These are phyloP conservation scores for Trichoderma sp. DNA, from an alignment of 2,329 filamentous ascomycete genomes.

Conservation along the genomic window DNA sequence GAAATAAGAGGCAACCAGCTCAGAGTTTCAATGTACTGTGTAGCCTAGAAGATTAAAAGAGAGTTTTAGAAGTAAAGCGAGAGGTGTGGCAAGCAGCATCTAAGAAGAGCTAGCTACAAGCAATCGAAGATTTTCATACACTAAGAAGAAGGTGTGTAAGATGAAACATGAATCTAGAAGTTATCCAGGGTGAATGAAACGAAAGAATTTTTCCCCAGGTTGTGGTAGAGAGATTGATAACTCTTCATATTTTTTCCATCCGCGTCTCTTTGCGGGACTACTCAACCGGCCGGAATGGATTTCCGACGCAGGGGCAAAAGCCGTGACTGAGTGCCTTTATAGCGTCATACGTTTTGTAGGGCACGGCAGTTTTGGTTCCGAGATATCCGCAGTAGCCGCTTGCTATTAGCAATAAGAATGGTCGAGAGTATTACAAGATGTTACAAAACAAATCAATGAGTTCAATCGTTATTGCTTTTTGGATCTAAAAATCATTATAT, in stretches of 20 bases:
- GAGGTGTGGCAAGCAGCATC: not conserved
- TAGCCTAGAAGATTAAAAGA: not conserved
- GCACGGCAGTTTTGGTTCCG: not conserved
- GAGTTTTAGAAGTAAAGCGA: not conserved
- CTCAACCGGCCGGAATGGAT: not conserved
- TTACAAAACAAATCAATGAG: not conserved
- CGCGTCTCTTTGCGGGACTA: not conserved
- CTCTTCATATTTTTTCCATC: not conserved
- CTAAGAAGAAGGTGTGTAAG: not conserved
- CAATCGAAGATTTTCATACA: not conserved
- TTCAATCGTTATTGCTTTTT: too few species aligned
- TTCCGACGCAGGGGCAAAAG: not conserved
- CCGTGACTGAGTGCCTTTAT: not conserved
- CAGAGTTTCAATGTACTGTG: not conserved
- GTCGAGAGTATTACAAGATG: not conserved
- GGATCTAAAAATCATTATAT: too few species aligned
- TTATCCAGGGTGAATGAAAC: not conserved
- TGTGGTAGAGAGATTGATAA: not conserved
- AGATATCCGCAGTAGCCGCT: not conserved
- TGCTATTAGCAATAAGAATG: not conserved
- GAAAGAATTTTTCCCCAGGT: not conserved
- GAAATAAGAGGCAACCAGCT: not conserved
- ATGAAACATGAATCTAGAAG: not conserved
- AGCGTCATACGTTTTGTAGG: not conserved
- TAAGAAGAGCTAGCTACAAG: not conserved